Base-by-base conservation (phyloP, 305 asterid species). In the Fraxinus sp. region DNA sequence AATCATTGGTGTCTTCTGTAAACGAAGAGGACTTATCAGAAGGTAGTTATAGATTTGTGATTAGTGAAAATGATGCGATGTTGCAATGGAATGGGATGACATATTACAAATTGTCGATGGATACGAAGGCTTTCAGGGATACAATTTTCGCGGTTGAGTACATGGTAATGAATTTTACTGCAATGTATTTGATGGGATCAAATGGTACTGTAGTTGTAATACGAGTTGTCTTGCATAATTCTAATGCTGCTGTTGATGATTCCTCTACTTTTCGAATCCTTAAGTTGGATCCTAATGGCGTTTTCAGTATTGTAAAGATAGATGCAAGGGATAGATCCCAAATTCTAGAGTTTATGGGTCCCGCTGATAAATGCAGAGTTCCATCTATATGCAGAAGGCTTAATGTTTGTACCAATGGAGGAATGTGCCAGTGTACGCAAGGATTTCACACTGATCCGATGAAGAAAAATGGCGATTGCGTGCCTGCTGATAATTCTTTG, bases 31-130 rank as follows among this genome's bases (percentile, higher is more conserved):
- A 88, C 1, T 16, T 83, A 5, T 83, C 89, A 0, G 91, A 86
- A 81, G 94, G 96, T 0, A 24, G 79, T 10, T 92, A 89, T 36
- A 78, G 62, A 22, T 52, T 92, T 8, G 68, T 79, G 8, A 37
- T 92, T 16, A 86, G 82, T 1, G 82, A 55, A 2, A 75, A 18
- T 3, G 96, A 91, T 16, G 96, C 91, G 39, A 20, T 85, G 41
- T 75, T 92, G 55, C 85, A 79, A 72, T 92, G 96, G 93, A 88
- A 89, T 24, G 86, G n/a, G 71, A 80, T 88, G 89, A 57, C 68
- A 6, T 94, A 92, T 82, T 92, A 95, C 96, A 88, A 83, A 81
- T 70, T 92, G 24, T 90, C 98, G 4, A 91, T 92, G 97, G 87
- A 86, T 8, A 49, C 75, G 0, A 52, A 7, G 3, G 91, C 93